These are phyloP conservation scores for Pelargonium fulgidum DNA, from an alignment of 441 rosid species.

Conservation along the genomic window DNA sequence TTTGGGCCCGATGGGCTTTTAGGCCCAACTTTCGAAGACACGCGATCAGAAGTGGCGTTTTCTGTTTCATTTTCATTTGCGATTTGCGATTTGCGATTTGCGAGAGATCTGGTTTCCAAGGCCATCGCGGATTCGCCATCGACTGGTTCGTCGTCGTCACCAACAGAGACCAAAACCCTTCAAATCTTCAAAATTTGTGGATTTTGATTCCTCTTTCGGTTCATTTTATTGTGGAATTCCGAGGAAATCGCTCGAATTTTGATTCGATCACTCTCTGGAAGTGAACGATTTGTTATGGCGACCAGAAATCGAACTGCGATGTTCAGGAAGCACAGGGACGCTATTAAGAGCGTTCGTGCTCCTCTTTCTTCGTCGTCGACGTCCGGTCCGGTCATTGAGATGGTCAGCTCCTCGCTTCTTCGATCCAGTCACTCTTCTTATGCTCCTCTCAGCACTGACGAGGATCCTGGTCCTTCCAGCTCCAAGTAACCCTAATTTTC, in stretches of 20 bases:
- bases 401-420: conserved; percentile 25
- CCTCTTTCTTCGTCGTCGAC: conserved; percentile 15
- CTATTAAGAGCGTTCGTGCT: conserved; percentile 19
- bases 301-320: conserved; percentile 19
- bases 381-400: conserved; percentile 19
- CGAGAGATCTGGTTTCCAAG: conserved; percentile 8
- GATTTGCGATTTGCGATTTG: conserved; percentile 1
- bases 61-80: neutral
- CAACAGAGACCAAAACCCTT: neutral
- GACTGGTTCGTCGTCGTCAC: conserved; percentile 2
- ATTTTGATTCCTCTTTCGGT: neutral
- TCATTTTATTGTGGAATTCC: neutral
- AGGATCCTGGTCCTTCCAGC: conserved; percentile 17
- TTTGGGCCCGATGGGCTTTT: neutral
- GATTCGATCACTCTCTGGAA: neutral
- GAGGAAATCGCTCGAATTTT: neutral
- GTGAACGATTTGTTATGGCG: conserved; percentile 11
- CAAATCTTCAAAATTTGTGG: neutral
- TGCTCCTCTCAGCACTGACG: conserved; percentile 24
- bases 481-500: conserved; percentile 7
- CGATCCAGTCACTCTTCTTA: conserved; percentile 16
- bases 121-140: conserved; percentile 1
- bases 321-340: conserved; percentile 20
- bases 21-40: neutral
- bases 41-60: conserved; percentile 2